A percentile compares a stretch with the other conserved stretches of the same genome.
phyloP scores from a whole-genome alignment of 495 filamentous ascomycete species.

The Rostrohypoxylon terebratum region DNA sequence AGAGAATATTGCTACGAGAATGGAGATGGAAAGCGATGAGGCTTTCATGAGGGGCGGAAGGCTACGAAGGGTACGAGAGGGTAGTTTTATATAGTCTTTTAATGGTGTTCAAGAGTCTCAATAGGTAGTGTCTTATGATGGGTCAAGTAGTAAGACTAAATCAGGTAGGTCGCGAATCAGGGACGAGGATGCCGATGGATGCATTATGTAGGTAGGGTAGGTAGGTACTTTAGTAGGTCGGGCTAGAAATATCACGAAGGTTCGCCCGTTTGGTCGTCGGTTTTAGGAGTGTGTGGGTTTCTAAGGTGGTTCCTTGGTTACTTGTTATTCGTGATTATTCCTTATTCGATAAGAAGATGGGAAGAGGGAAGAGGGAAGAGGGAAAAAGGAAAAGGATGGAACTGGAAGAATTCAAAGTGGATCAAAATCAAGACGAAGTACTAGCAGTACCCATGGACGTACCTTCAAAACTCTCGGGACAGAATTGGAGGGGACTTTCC shows the following conservation, averaged over 20 bases:
- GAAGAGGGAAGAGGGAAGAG: no score
- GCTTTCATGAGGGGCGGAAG: slow-evolving; percentile 48
- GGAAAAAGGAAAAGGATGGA: neutral
- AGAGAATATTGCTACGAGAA: slow-evolving; percentile 56
- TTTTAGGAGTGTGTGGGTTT: neutral
- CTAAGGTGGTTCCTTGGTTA: slow-evolving; percentile 1
- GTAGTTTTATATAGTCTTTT: slow-evolving; percentile 17
- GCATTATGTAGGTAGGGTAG: slow-evolving; percentile 41
- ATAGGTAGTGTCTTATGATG: slow-evolving; percentile 12
- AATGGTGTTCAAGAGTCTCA: no score
- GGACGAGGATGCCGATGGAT: slow-evolving; percentile 41
- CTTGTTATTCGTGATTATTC: no score
- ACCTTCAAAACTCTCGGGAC: neutral
- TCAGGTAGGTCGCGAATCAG: slow-evolving; percentile 36
- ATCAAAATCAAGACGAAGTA: neutral
- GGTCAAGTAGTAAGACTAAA: slow-evolving; percentile 37
- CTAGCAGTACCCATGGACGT: no score
- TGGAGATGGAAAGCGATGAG: slow-evolving; percentile 48
- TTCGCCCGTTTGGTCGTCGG: slow-evolving; percentile 23
- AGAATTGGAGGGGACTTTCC: neutral
- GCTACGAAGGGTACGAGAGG: slow-evolving; percentile 11
- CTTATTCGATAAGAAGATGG: slow-evolving; percentile 23
- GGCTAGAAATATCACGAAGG: slow-evolving; percentile 43
- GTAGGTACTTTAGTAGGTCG: slow-evolving; percentile 6
- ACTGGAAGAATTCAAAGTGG: slow-evolving; percentile 4